phyloP scores from a whole-genome alignment of 2,329 filamentous ascomycete genomes.

The Tolypocladium sp. region DNA sequence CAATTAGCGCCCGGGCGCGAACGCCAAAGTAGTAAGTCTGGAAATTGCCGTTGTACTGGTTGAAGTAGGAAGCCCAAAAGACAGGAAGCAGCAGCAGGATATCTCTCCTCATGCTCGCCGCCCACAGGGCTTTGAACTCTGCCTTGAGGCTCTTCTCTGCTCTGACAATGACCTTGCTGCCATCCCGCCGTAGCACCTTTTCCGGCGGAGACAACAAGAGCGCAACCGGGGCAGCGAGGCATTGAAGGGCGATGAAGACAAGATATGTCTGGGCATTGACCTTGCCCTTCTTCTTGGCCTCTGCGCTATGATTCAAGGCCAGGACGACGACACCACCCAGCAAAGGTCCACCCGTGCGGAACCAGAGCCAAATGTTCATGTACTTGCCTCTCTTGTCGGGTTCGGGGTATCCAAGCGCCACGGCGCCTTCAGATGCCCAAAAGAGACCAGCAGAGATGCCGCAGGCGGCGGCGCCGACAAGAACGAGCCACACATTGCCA shows the following conservation, averaged over 20 bases:
- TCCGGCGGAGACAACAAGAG: slow-evolving; percentile 17
- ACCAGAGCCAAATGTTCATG: slow-evolving; percentile 28
- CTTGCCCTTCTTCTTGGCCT: slow-evolving; percentile 11
- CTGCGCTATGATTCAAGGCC: slow-evolving; percentile 25
- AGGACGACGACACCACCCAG: slow-evolving; percentile 37
- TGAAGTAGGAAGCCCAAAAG: slow-evolving; percentile 18
- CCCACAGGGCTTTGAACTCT: slow-evolving; percentile 13
- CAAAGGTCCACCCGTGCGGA: slow-evolving; percentile 38
- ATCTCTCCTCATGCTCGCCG: slow-evolving; percentile 9
- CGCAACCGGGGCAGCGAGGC: slow-evolving; percentile 13
- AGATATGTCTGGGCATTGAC: slow-evolving; percentile 16
- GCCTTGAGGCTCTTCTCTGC: slow-evolving; percentile 11
- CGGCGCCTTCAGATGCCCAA: slow-evolving; percentile 40
- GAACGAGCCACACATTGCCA: slow-evolving; percentile 42
- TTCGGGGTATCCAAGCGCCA: slow-evolving; percentile 40
- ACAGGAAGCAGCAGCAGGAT: slow-evolving; percentile 5
- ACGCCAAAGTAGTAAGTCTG: slow-evolving; percentile 27
- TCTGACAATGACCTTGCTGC: slow-evolving; percentile 12
- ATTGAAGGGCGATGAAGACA: slow-evolving; percentile 18
- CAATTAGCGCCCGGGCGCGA: slow-evolving; percentile 35
- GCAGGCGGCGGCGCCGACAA: slow-evolving; percentile 37
- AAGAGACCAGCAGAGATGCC: slow-evolving; percentile 39
- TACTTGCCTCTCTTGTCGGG: slow-evolving; percentile 32
- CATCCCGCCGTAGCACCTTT: slow-evolving; percentile 16
- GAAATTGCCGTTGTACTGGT: slow-evolving; percentile 33